These are phyloP conservation scores for Gnomoniopsis sp. DNA, from an alignment of 2,329 filamentous ascomycete species.

Conservation along the genomic window DNA sequence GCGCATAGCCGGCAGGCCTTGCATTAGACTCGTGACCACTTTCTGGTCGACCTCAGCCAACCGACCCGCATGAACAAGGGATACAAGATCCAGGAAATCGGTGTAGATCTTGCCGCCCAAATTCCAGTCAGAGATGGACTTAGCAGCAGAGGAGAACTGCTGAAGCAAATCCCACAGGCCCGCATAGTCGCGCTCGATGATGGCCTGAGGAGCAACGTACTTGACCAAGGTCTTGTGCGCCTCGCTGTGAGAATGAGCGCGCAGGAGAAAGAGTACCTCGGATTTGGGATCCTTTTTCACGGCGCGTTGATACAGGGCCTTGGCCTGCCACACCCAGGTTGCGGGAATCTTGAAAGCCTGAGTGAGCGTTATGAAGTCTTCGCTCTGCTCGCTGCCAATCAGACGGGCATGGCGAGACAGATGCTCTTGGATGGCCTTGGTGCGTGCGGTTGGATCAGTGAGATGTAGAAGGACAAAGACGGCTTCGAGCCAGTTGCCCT, in stretches of 20 bases:
- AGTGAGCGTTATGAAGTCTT: constrained; percentile 57
- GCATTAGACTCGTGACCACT: constrained; percentile 54
- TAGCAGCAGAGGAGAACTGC: constrained; percentile 62
- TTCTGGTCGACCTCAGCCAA: constrained; percentile 29
- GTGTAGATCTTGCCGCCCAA: constrained; percentile 77
- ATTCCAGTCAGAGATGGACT: constrained; percentile 69
- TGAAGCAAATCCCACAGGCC: constrained; percentile 65
- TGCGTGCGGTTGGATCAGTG: constrained; percentile 58
- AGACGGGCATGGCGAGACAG: constrained; percentile 67
- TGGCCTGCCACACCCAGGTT: constrained; percentile 82
- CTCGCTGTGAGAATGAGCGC: constrained; percentile 71
- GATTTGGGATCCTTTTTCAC: constrained; percentile 63
- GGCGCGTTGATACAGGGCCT: constrained; percentile 76
- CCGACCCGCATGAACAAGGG: constrained; percentile 32
- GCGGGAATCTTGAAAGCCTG: constrained; percentile 67
- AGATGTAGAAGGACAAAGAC: constrained; percentile 77
- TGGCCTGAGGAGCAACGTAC: constrained; percentile 74
- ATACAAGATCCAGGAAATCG: constrained; percentile 53
- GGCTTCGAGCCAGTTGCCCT: constrained; percentile 66
- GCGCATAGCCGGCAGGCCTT: constrained; percentile 54
- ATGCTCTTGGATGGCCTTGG: constrained; percentile 67
- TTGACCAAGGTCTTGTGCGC: constrained; percentile 81
- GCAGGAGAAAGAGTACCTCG: constrained; percentile 78
- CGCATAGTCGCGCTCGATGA: constrained; percentile 79
- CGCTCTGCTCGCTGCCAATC: constrained; percentile 57